Base-by-base conservation (phyloP, 1,284 basidiomycete genomes). In the Flammula alnicola region DNA sequence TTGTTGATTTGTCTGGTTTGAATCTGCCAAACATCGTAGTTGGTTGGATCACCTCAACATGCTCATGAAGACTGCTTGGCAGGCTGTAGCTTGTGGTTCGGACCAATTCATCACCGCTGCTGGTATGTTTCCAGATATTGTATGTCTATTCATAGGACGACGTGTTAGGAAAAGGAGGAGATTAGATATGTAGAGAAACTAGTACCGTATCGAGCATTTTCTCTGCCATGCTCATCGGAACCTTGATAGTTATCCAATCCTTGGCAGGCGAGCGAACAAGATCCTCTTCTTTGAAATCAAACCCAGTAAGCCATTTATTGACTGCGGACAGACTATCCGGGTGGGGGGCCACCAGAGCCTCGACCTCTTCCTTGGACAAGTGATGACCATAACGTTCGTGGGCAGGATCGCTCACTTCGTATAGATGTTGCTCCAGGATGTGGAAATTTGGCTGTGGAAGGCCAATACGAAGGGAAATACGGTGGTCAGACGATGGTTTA, bases 1-100 rank as follows among this genome's bases (percentile, higher is more conserved):
- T 66, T 0, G 75, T 80, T 7, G 79, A 74, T 53, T 65, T 77
- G 54, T 75, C 69, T 9, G 65, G 64, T 52, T 71, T 77, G 56
- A 78, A 71, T 35, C 76, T 77, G 36, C 76, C 74, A 60, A 91
- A 91, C 66, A 84, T 77, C 0, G 86, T 88, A 0, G 89, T 91
- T 0, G 89, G 89, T 52, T 88, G 84, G 31, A 91, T 73, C 29
- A 90, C 66, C 40, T 90, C 86, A 35, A 91, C 63, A 60, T 91
- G 86, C 3, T 70, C 67, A 53, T 84, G 76, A 14, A 92, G 63
- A 49, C 76, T 54, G 49, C 72, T 73, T 0, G 89, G 88, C 5
- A 92, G 70, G 58, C 83, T 84, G 69, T 91, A 92, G 33, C 71
- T 73, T 4, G 80, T 82, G 14, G 88, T 86, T 47, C 87, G 79